phyloP scores from a whole-genome alignment of 345 rosid species.

The Ailanthus altissimus region DNA sequence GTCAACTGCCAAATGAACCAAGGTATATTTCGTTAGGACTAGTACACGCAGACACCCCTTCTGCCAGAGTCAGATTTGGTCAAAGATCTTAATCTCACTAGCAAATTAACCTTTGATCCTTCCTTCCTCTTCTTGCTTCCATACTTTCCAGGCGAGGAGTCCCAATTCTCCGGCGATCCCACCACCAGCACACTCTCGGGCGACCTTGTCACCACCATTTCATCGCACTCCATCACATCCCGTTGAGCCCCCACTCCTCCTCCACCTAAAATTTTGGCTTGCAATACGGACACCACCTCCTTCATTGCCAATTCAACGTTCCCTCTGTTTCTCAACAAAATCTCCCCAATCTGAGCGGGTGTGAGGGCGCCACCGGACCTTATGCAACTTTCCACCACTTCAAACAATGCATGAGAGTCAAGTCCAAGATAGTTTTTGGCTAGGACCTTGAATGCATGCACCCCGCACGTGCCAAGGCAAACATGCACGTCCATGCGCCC shows the following conservation, averaged over 20 bases:
- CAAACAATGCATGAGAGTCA: constrained; percentile 35
- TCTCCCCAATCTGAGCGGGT: constrained; percentile 50
- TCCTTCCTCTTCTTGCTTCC: constrained; percentile 32
- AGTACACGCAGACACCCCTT: constrained; percentile 17
- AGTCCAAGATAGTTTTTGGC: constrained; percentile 42
- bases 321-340: constrained; percentile 42
- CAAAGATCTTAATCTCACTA: constrained; percentile 43
- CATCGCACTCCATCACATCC: constrained; percentile 33
- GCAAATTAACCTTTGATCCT: constrained; percentile 29
- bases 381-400: constrained; percentile 45
- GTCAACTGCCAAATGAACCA: neutral
- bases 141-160: constrained; percentile 31
- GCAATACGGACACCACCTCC: constrained; percentile 45
- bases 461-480: constrained; percentile 41
- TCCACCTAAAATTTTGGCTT: constrained; percentile 30
- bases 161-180: constrained; percentile 45
- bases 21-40: neutral
- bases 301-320: constrained; percentile 42
- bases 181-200: constrained; percentile 42
- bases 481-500: constrained; percentile 58
- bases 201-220: constrained; percentile 30
- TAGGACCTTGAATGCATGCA: constrained; percentile 43
- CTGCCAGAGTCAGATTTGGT: constrained; percentile 47
- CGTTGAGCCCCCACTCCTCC: constrained; percentile 16
- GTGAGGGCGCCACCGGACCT: constrained; percentile 45